phyloP scores from a whole-genome alignment of 2,329 filamentous ascomycete species.

The Xylariaceae sp. region DNA sequence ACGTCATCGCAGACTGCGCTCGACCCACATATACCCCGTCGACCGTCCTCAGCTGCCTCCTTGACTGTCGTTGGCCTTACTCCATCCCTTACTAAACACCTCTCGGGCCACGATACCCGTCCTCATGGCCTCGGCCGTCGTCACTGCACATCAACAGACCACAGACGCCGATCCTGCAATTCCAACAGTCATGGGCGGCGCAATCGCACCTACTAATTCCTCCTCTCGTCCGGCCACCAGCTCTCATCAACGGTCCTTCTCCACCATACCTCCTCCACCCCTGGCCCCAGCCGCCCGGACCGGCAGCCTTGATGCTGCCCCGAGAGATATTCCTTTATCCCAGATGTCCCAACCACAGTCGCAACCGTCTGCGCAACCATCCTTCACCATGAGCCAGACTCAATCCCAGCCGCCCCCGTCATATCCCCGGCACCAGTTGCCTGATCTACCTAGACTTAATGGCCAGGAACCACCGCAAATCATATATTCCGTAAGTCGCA shows the following conservation, averaged over 20 bases:
- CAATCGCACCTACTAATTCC: slow-evolving; percentile 12
- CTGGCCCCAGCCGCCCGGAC: slow-evolving; percentile 9
- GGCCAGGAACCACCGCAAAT: slow-evolving; percentile 48
- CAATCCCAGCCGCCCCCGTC: slow-evolving; percentile 29
- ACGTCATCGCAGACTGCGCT: slow-evolving; percentile 3
- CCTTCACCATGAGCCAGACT: slow-evolving; percentile 52
- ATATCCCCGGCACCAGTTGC: slow-evolving; percentile 39
- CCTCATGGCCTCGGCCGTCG: slow-evolving; percentile 37
- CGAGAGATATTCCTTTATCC: slow-evolving; percentile 38
- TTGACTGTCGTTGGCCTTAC: neutral
- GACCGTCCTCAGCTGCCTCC: neutral
- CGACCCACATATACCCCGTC: neutral
- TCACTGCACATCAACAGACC: slow-evolving; percentile 29
- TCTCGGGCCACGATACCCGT: neutral
- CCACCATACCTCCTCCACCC: slow-evolving; percentile 14
- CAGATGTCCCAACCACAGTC: slow-evolving; percentile 42
- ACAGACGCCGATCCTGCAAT: slow-evolving; percentile 8
- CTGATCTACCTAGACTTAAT: slow-evolving; percentile 34
- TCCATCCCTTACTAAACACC: neutral
- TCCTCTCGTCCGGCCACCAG: slow-evolving; percentile 13
- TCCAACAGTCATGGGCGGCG: neutral
- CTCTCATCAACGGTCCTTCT: slow-evolving; percentile 15
- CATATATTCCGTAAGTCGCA: slow-evolving; percentile 47
- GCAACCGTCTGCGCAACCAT: slow-evolving; percentile 49
- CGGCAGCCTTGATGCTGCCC: slow-evolving; percentile 25